Base-by-base conservation (phyloP, 768 basidiomycete species). In the Russula dissimulans region DNA sequence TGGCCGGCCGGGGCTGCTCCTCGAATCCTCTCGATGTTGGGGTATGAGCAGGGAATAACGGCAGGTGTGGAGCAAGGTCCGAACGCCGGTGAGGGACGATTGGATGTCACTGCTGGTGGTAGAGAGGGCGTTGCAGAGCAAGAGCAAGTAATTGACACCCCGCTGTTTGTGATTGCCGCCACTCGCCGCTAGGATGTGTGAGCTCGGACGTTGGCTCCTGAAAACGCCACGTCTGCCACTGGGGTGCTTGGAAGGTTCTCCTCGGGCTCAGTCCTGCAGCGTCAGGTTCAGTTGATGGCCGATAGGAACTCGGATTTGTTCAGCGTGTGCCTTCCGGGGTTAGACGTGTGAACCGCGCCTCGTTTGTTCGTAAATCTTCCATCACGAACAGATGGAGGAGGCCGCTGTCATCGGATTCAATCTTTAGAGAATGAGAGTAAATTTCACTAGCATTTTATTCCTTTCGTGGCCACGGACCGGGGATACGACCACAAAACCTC, bases 311-410 rank as follows among this genome's bases (percentile, higher is more conserved):
- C 22, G n/a, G 29, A 43, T 56, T 36, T 51, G 41, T 45, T 56
- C 42, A 29, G 52, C 12, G 49, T 9, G 36, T 4, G 39, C 18
- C 18, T 52, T 60, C 45, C 18, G 42, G 36, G 17, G 38, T 17
- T 36, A 39, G 31, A 50, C 26, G 69, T 42, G 45, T 65, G 68
- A 26, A 76, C 69, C 74, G 74, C 5, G 69, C 59, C 61, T 76
- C 74, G 61, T 77, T 76, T 18, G 74, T 75, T 53, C 78, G 76
- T 1, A 62, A 60, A 61, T 77, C 76, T 60, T 78, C 76, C 69
- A 69, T 50, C 47, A 22, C n/a, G 31, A 48, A 44, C 10, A 10
- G 43, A 42, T 4, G 31, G 18, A 38, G 34, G 18, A 32, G 31
- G 36, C 57, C 57, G 57, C 44, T 53, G 57, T 52, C 44, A 46